A percentile compares a stretch with the other conserved stretches of the same genome.
Conservation (phyloP, 495 filamentous ascomycete species). For the Talaromyces borbonicus region DNA sequence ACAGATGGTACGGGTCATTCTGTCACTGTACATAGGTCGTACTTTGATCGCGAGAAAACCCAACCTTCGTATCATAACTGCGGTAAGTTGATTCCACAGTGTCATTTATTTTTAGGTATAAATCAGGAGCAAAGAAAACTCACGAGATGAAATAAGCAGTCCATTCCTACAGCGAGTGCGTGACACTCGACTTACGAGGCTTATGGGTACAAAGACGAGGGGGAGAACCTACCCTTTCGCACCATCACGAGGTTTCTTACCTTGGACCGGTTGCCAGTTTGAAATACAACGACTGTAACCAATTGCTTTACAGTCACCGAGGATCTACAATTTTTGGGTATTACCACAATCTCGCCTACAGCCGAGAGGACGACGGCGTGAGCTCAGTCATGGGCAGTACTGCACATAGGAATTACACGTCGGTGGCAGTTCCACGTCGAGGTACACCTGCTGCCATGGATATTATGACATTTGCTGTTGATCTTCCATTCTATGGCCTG, state of each 20-base stretch:
- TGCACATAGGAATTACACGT: slow-evolving; percentile 19
- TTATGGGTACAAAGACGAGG: too few species aligned
- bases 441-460: too few species aligned
- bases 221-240: too few species aligned
- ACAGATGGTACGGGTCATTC: neutral
- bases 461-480: slow-evolving; percentile 34
- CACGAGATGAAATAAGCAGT: too few species aligned
- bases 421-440: too few species aligned
- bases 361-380: neutral
- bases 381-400: neutral
- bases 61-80: too few species aligned
- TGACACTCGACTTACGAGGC: too few species aligned
- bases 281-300: slow-evolving; percentile 30
- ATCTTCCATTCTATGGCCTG: slow-evolving; percentile 31
- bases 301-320: slow-evolving; percentile 26
- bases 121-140: too few species aligned
- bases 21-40: neutral
- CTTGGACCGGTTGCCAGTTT: slow-evolving; percentile 19
- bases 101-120: too few species aligned
- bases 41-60: too few species aligned
- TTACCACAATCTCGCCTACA: slow-evolving; percentile 1
- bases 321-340: slow-evolving; percentile 21
- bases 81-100: too few species aligned
- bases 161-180: too few species aligned
- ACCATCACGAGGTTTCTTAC: neutral